phyloP scores from a whole-genome alignment of 768 basidiomycete species.

The Termitomyces sp. region DNA sequence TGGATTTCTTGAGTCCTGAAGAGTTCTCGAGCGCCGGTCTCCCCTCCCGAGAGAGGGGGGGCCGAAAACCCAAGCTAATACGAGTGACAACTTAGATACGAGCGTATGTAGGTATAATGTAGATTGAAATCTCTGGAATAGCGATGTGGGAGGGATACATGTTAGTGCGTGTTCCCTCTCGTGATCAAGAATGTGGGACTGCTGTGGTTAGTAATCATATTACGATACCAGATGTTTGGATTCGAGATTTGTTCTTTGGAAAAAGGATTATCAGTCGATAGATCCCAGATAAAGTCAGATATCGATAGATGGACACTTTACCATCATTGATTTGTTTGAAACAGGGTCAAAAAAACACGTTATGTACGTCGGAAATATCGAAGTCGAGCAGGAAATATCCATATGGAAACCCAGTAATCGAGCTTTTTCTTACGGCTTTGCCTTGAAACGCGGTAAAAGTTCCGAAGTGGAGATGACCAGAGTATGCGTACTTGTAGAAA shows the following conservation, averaged over 20 bases:
- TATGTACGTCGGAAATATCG: not conserved
- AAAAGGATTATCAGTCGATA: not conserved
- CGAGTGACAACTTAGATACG: too few species aligned
- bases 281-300: not conserved
- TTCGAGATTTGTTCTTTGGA: not conserved
- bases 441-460: not conserved
- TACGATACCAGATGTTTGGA: too few species aligned
- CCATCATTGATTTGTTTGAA: slow-evolving; percentile 8
- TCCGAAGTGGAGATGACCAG: not conserved
- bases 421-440: not conserved
- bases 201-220: too few species aligned
- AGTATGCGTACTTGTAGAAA: not conserved
- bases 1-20: too few species aligned
- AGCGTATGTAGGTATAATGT: too few species aligned
- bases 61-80: too few species aligned
- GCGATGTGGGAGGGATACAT: not conserved
- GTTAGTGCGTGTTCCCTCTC: too few species aligned
- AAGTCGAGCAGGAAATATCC: not conserved
- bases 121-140: too few species aligned
- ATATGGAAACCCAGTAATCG: not conserved
- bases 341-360: slow-evolving; percentile 1
- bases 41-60: too few species aligned
- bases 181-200: not conserved
- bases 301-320: not conserved
- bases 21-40: too few species aligned